Percentiles rank a stretch among this genome's conserved stretches.
Evolutionary conservation across 805 yeast genomes (phyloP).

Genomic region (Candida khao-thaluensis): DNA sequence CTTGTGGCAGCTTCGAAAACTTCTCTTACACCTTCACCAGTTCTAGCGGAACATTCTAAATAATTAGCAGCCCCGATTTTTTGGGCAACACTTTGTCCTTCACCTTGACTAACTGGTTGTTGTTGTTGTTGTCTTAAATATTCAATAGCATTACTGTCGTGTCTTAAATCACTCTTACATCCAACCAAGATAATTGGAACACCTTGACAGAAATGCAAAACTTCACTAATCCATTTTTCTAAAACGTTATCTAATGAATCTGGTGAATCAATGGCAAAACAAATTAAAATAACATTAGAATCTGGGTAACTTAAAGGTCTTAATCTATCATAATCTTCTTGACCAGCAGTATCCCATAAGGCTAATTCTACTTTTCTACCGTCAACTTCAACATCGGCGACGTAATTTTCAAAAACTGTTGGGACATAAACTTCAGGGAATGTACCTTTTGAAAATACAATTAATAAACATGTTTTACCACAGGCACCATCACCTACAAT

Average conservation of each 20-base stretch:
- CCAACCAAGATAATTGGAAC: slow-evolving; percentile 92
- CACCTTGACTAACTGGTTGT: slow-evolving; percentile 76
- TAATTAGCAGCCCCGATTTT: slow-evolving; percentile 85
- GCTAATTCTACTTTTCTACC: slow-evolving; percentile 78
- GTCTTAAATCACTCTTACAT: slow-evolving; percentile 85
- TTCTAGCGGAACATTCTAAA: slow-evolving; percentile 90
- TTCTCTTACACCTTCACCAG: slow-evolving; percentile 88
- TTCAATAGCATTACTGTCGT: slow-evolving; percentile 75
- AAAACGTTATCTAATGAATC: slow-evolving; percentile 91
- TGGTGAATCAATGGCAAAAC: slow-evolving; percentile 88
- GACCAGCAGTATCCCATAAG: slow-evolving; percentile 98
- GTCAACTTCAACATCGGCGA: slow-evolving; percentile 80
- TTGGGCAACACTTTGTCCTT: slow-evolving; percentile 84
- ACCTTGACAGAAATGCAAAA: slow-evolving; percentile 89
- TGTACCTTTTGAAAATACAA: slow-evolving; percentile 81
- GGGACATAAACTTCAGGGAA: slow-evolving; percentile 95
- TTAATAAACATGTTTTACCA: slow-evolving; percentile 91
- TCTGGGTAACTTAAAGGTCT: slow-evolving; percentile 92
- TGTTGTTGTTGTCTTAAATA: slow-evolving; percentile 70
- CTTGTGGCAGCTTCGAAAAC: slow-evolving; percentile 92
- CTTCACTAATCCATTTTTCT: slow-evolving; percentile 95
- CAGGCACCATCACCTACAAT: slow-evolving; percentile 98
- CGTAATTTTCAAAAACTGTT: slow-evolving; percentile 96
- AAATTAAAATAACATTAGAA: slow-evolving; percentile 85
- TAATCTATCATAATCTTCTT: slow-evolving; percentile 93